phyloP scores from a whole-genome alignment of 2,329 filamentous ascomycete genomes.

The Xylariaceae sp. region DNA sequence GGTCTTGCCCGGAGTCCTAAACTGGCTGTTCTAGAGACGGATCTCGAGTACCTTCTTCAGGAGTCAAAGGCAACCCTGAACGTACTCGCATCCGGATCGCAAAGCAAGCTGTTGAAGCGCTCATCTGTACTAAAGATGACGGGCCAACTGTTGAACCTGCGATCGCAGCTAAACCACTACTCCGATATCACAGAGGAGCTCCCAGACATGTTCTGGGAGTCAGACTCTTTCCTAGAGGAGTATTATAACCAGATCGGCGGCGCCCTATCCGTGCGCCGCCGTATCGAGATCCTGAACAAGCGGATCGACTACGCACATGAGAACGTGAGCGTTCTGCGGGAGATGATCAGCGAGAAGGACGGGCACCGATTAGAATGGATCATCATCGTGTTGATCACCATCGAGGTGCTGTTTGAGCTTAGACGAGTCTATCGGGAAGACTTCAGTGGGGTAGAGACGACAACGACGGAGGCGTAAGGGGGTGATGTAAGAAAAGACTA shows the following conservation, averaged over 20 bases:
- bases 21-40: conserved; percentile 81
- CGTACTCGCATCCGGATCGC: conserved; percentile 55
- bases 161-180: conserved; percentile 93
- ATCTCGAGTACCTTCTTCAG: conserved; percentile 78
- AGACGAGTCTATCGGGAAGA: conserved; percentile 30
- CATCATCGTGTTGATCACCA: conserved; percentile 87
- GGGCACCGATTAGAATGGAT: conserved; percentile 87
- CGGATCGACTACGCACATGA: conserved; percentile 98
- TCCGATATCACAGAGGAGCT: conserved; percentile 92
- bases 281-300: conserved; percentile 88
- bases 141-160: conserved; percentile 80
- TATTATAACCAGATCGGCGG: conserved; percentile 94
- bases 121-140: conserved; percentile 88
- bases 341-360: conserved; percentile 86
- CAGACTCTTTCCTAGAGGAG: conserved; percentile 83
- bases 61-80: conserved; percentile 78
- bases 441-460: conserved; percentile 15
- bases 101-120: conserved; percentile 61
- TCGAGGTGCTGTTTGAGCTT: conserved; percentile 87
- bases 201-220: conserved; percentile 97
- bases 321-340: conserved; percentile 81
- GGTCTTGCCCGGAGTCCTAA: conserved; percentile 90
- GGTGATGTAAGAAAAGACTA: neutral
- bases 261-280: conserved; percentile 82
- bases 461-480: neutral